Percentiles rank a stretch among this genome's conserved stretches.
These are phyloP conservation scores for Penicillium salamii DNA, from an alignment of 495 filamentous ascomycete genomes.

Conservation along the genomic window DNA sequence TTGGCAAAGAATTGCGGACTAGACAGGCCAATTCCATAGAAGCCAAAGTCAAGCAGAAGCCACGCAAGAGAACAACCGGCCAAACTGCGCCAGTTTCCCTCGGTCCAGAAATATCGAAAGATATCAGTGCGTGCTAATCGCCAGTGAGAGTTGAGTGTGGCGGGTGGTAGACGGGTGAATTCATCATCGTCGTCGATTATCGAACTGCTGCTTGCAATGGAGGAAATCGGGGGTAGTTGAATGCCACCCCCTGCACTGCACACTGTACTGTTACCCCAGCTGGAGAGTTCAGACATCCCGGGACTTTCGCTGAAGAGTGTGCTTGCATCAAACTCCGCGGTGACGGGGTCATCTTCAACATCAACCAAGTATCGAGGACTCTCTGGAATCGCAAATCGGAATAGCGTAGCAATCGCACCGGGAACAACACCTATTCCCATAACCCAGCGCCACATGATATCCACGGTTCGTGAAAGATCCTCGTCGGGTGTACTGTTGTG, in stretches of 20 bases:
- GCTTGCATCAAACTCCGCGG: constrained; percentile 46
- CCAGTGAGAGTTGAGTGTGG: constrained; percentile 45
- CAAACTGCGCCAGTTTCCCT: constrained; percentile 53
- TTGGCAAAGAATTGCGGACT: constrained; percentile 42
- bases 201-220: constrained; percentile 26
- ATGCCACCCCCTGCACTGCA: constrained; percentile 14
- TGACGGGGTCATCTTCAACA: constrained; percentile 46
- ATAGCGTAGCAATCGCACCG: constrained; percentile 54
- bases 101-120: constrained; percentile 45
- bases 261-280: constrained; percentile 5
- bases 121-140: constrained; percentile 41
- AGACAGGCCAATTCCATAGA: constrained; percentile 55
- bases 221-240: constrained; percentile 19
- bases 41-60: constrained; percentile 55
- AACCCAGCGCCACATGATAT: constrained; percentile 58
- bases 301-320: constrained; percentile 34
- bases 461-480: constrained; percentile 38
- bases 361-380: constrained; percentile 56
- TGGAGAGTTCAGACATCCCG: constrained; percentile 10
- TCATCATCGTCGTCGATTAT: constrained; percentile 21
- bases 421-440: constrained; percentile 60
- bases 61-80: constrained; percentile 47
- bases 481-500: constrained; percentile 15
- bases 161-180: constrained; percentile 23
- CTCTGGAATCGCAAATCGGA: constrained; percentile 62